Evolutionary conservation across 2,329 filamentous ascomycete genomes (phyloP).

Genomic region (Diaporthe vexans): DNA sequence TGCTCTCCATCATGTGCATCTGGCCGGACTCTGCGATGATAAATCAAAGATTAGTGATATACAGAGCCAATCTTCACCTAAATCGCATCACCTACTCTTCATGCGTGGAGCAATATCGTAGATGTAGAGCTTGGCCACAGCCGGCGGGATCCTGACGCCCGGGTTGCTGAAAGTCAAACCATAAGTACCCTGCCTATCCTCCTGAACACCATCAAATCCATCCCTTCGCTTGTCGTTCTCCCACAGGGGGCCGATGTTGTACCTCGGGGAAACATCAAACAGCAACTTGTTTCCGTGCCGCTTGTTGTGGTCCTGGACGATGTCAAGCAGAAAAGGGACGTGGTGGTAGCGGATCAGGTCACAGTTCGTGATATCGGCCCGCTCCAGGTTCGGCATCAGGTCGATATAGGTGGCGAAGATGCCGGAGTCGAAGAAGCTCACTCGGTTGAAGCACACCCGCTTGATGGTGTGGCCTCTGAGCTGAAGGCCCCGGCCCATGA

Average conservation of each 20-base stretch:
- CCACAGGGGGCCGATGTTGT: conserved; percentile 17
- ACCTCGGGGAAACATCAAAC: conserved; percentile 34
- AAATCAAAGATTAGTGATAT: neutral
- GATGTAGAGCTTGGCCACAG: conserved; percentile 24
- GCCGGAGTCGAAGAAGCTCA: conserved; percentile 29
- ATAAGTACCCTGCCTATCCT: conserved; percentile 32
- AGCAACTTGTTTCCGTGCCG: neutral
- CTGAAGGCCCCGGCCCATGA: conserved; percentile 14
- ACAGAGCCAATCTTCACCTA: too few relatives aligned
- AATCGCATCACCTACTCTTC: conserved; percentile 19
- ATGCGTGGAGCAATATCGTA: conserved; percentile 35
- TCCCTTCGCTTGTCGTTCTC: neutral
- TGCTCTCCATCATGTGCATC: conserved; percentile 31
- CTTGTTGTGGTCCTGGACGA: conserved; percentile 14
- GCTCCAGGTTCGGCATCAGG: conserved; percentile 34
- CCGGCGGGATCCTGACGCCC: conserved; percentile 34
- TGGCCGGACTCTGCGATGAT: conserved; percentile 20
- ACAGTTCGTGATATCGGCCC: conserved; percentile 33
- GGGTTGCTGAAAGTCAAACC: conserved; percentile 34
- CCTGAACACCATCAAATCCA: neutral
- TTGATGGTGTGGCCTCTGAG: neutral
- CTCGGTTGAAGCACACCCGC: conserved; percentile 26
- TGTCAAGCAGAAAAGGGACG: conserved; percentile 21
- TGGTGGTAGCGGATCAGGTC: conserved; percentile 32
- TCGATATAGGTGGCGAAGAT: conserved; percentile 23